Base-by-base conservation (phyloP, 768 basidiomycete genomes). In the Cystoderma amianthinum region DNA sequence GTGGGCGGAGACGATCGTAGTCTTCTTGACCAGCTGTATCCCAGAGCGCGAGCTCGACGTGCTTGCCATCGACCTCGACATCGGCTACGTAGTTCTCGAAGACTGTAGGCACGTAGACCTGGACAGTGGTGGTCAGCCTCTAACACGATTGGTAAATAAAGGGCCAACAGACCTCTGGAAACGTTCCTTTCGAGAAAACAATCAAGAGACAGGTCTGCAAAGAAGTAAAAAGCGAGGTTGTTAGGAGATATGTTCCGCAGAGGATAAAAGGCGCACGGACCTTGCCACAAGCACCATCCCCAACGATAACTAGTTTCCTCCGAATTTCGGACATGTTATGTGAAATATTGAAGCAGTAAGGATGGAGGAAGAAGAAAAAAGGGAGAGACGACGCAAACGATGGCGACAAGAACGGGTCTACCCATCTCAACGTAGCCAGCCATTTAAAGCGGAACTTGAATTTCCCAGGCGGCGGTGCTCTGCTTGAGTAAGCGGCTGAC, bases 11-110 rank as follows among this genome's bases (percentile, higher is more conserved):
- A 55, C 95, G 89, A 66, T 98, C 96, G 64, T 98, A 98, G 64
- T 98, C 96, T 68, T 97, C 95, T 64, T 98, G 95, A 41, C 96
- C 96, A 23, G 96, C 95, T 39, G 96, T 98, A 94, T 98, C 96
- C 96, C 96, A 98, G 54, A 99, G 70, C 20, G 96, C 95, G 55
- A 99, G 76, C 67, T 99, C 96, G 54, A 98, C 94, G 60, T 94
- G 90, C 71, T 95, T 98, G 52, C 90, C 90, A 57, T 98, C 95
- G 47, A 98, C 94, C 63, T 97, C 92, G 38, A 98, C 93, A 63
- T 98, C 94, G 52, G 95, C 95, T 42, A 96, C 95, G 63, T 97
- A 96, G 80, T 97, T 97, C 76, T 99, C 96, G 54, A 98, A 99
- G 39, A 99, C 96, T 44, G 96, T 99, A 38, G 96, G 96, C 48